Evolutionary conservation across 1,139 yeast species (phyloP).

Genomic region (Sugiyamaella castrensis): DNA sequence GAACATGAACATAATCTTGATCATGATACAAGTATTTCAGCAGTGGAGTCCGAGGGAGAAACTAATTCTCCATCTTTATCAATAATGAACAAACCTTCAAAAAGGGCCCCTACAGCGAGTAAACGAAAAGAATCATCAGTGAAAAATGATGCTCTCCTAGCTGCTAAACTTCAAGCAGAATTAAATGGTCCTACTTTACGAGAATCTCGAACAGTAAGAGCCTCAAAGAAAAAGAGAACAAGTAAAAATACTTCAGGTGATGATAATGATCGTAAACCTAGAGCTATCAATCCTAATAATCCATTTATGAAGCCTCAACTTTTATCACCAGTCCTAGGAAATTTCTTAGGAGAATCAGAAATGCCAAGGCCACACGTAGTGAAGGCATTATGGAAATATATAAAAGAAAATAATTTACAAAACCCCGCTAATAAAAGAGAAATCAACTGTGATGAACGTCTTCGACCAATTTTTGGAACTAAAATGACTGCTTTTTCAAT

Average conservation of each 20-base stretch:
- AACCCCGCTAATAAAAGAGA: constrained; percentile 66
- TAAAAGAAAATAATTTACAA: constrained; percentile 61
- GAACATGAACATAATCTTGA: neutral
- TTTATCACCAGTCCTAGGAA: constrained; percentile 52
- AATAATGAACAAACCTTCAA: neutral
- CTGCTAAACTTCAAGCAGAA: constrained; percentile 46
- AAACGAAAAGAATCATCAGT: neutral
- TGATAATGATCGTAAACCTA: constrained; percentile 7
- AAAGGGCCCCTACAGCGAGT: too few species aligned
- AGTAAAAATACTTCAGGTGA: constrained; percentile 8
- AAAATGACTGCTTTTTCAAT: constrained; percentile 61
- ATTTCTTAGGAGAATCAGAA: constrained; percentile 43
- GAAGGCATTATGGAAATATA: constrained; percentile 69
- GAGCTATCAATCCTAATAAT: constrained; percentile 19
- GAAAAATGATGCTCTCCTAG: constrained; percentile 46
- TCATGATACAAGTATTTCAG: neutral
- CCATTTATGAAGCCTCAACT: constrained; percentile 35
- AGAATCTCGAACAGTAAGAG: constrained; percentile 1
- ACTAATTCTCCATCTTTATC: neutral
- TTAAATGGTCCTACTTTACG: constrained; percentile 25
- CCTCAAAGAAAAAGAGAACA: constrained; percentile 8
- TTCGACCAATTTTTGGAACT: constrained; percentile 54
- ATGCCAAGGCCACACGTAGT: constrained; percentile 70
- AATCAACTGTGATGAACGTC: constrained; percentile 63
- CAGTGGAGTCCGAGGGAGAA: neutral